A percentile compares a stretch with the other conserved stretches of the same genome.
phyloP scores from a whole-genome alignment of 2,329 filamentous ascomycete genomes.

The Talaromyces sp. region DNA sequence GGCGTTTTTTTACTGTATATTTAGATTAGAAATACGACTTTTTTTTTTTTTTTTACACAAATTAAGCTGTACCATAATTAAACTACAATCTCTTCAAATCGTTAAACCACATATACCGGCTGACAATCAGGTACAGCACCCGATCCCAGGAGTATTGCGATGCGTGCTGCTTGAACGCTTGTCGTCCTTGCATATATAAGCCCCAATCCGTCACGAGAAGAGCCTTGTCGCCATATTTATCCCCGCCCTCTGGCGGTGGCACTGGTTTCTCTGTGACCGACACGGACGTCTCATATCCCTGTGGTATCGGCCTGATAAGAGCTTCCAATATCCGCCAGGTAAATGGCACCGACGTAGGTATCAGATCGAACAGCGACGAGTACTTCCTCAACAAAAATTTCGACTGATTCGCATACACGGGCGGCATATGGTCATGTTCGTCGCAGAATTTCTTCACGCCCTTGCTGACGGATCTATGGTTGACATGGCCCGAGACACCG shows the following conservation, averaged over 20 bases:
- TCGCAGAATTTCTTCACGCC: constrained; percentile 34
- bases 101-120: constrained; percentile 44
- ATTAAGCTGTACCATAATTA: neutral
- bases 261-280: neutral
- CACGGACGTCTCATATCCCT: constrained; percentile 5
- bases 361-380: constrained; percentile 37
- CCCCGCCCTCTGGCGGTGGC: neutral
- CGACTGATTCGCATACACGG: constrained; percentile 37
- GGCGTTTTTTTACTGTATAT: neutral
- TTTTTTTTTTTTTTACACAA: neutral
- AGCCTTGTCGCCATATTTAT: constrained; percentile 26
- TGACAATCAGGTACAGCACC: constrained; percentile 39
- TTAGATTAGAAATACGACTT: neutral
- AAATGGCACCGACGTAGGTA: constrained; percentile 39
- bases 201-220: constrained; percentile 38
- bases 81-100: constrained; percentile 19
- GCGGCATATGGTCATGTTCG: constrained; percentile 26
- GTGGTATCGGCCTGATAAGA: constrained; percentile 15
- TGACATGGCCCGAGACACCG: constrained; percentile 41
- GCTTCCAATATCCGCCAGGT: constrained; percentile 22
- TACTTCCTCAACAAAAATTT: constrained; percentile 39
- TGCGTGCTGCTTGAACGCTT: constrained; percentile 37
- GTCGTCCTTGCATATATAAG: constrained; percentile 35
- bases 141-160: constrained; percentile 44
- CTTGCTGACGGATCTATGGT: constrained; percentile 40